Evolutionary conservation across 2,329 filamentous ascomycete genomes (phyloP), one percentile per base, ranked within the genome.

Genomic region (Karstenula rhodostoma): DNA sequence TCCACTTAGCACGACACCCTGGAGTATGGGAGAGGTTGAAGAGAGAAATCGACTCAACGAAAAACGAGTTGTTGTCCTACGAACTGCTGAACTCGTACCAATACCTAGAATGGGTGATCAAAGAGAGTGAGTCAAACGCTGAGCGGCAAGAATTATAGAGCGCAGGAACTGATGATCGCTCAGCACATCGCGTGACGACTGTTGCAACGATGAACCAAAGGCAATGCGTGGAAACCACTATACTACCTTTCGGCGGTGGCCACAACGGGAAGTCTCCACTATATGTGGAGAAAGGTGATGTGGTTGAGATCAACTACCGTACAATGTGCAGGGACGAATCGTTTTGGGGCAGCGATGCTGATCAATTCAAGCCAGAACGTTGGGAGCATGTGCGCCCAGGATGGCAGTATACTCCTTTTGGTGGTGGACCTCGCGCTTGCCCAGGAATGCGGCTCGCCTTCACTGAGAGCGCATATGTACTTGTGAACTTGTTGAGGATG

Each of bases 321-420:
- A 22, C 48, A 2, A 64, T 62, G 55, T 13, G n/a, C 6, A 56
- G 67, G 2, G 60, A 60, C 19, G 22, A 52, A n/a, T 33, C 7
- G 17, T 62, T 64, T 27, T 70, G 58, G 59, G 67, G 66, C 6
- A 15, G 33, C n/a, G 66, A 70, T 56, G 62, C 57, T 2, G 59
- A 68, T 8, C 10, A 29, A 0, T 70, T 68, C 48, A 32, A 32
- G 6, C 67, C 64, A 17, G 66, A 70, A 37, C 58, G 67, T 1
- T 70, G 67, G 67, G 62, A 65, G 10, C 6, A 1, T 17, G 25
- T 57, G 1, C 51, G 60, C 1, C 61, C 61, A 13, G 46, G 44
- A 1, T 68, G 66, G 66, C 59, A 65, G 15, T 65, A 65, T 37
- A 56, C 49, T 1, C 66, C 66, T 1, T 68, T 68, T 50, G 57